Percentiles rank a stretch among this genome's conserved stretches.
Evolutionary conservation across 179 eudicot species (phyloP).

Genomic region (Camellia oleifera): DNA sequence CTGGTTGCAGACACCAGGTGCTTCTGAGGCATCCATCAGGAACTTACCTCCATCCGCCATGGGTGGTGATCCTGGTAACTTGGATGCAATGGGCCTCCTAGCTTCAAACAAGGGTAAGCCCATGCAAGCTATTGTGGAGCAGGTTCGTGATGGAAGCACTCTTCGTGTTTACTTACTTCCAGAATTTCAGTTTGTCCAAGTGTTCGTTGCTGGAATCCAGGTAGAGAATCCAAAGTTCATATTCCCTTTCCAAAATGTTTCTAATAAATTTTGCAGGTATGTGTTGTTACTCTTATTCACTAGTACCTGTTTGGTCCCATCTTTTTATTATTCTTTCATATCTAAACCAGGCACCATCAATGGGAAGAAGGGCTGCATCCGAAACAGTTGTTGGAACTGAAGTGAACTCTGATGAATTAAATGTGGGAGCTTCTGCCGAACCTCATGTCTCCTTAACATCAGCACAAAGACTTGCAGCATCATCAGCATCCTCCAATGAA

Average conservation of each 20-base stretch:
- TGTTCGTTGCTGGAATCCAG: slow-evolving; percentile 88
- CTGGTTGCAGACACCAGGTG: slow-evolving; percentile 65
- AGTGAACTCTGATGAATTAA: slow-evolving; percentile 42
- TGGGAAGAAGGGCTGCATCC: slow-evolving; percentile 70
- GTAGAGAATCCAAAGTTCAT: slow-evolving; percentile 27
- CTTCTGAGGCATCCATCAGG: slow-evolving; percentile 77
- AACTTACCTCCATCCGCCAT: slow-evolving; percentile 84
- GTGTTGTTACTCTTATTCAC: background rate
- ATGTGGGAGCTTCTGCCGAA: slow-evolving; percentile 61
- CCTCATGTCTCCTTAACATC: slow-evolving; percentile 64
- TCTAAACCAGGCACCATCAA: slow-evolving; percentile 66
- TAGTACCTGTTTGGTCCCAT: background rate
- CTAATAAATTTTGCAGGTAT: background rate
- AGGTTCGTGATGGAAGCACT: slow-evolving; percentile 94
- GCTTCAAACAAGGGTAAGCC: slow-evolving; percentile 66
- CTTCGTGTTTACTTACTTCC: slow-evolving; percentile 90
- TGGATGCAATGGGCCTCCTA: slow-evolving; percentile 58
- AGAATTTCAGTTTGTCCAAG: slow-evolving; percentile 86
- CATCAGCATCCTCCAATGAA: slow-evolving; percentile 51
- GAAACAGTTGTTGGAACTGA: slow-evolving; percentile 49
- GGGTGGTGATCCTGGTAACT: slow-evolving; percentile 71
- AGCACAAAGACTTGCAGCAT: slow-evolving; percentile 80
- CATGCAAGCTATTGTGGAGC: slow-evolving; percentile 83
- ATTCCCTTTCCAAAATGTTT: background rate
- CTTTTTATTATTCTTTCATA: background rate